Evolutionary conservation across 1,284 basidiomycete genomes (phyloP).

Genomic region (Rhodotorula sp.): DNA sequence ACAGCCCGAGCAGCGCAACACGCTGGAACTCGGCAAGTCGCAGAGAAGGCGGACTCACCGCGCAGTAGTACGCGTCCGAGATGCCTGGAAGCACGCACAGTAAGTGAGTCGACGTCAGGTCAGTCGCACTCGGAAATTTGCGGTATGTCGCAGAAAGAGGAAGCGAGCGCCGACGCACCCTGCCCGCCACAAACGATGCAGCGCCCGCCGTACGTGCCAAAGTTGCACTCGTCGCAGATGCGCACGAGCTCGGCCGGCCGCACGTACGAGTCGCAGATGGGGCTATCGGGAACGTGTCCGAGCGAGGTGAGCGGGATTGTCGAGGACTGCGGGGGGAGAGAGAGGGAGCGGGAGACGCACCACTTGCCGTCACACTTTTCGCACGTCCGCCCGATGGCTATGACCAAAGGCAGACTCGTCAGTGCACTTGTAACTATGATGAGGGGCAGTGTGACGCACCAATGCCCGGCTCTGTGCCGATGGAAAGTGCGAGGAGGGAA

Average conservation of each 20-base stretch:
- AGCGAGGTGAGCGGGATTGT: not conserved
- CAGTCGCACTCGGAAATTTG: not conserved
- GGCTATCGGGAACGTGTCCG: slow-evolving; percentile 60
- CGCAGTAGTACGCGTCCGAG: slow-evolving; percentile 96
- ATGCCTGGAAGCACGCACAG: slow-evolving; percentile 63
- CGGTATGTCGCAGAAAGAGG: not conserved
- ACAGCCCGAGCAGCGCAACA: not conserved
- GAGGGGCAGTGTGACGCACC: not conserved
- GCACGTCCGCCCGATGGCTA: slow-evolving; percentile 93
- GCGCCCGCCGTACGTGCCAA: slow-evolving; percentile 88
- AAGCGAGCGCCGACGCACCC: slow-evolving; percentile 60
- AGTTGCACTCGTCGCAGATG: slow-evolving; percentile 99
- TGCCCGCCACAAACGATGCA: slow-evolving; percentile 96
- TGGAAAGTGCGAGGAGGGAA: too few species aligned
- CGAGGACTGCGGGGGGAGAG: not conserved
- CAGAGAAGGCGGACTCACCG: slow-evolving; percentile 56
- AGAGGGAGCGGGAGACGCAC: slow-evolving; percentile 57
- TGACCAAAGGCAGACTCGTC: not conserved
- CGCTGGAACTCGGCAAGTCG: not conserved
- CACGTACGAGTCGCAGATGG: slow-evolving; percentile 99
- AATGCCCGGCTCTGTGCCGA: not conserved
- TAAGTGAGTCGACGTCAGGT: not conserved
- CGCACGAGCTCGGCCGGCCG: slow-evolving; percentile 95
- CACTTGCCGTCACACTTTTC: slow-evolving; percentile 99
- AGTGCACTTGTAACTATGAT: not conserved